Evolutionary conservation across 2,329 filamentous ascomycete species (phyloP).

Genomic region (Aspergillus pseudonomiae): DNA sequence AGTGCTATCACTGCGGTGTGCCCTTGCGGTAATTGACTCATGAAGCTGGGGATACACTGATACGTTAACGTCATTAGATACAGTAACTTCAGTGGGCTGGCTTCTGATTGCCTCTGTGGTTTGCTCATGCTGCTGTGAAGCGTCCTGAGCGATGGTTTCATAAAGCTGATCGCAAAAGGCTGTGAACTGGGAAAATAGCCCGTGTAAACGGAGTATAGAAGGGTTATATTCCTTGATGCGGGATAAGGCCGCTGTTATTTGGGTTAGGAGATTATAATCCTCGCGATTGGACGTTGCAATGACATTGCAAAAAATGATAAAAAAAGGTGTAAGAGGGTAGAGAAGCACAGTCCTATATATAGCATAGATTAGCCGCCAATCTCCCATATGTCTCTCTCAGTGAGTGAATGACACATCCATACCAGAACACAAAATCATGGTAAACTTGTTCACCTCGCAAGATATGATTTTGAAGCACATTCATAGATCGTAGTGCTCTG

Average conservation of each 20-base stretch:
- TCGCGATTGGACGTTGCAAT: slow-evolving; percentile 2
- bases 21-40: neutral
- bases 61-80: neutral
- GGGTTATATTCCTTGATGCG: slow-evolving; percentile 3
- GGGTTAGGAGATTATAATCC: slow-evolving; percentile 1
- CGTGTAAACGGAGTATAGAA: neutral
- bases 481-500: neutral
- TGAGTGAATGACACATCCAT: neutral
- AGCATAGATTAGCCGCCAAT: neutral
- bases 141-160: neutral
- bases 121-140: neutral
- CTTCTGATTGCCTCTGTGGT: neutral
- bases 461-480: neutral
- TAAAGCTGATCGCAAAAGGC: neutral
- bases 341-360: neutral
- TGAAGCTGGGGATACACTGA: neutral
- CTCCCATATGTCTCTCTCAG: neutral
- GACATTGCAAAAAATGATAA: slow-evolving; percentile 5
- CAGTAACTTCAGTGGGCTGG: neutral
- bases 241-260: slow-evolving; percentile 3
- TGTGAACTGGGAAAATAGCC: neutral
- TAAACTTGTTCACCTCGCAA: neutral
- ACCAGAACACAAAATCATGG: neutral
- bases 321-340: slow-evolving; percentile 1
- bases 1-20: neutral